Base-by-base conservation (phyloP, 2,329 filamentous ascomycete genomes). In the Thelonectria olida region DNA sequence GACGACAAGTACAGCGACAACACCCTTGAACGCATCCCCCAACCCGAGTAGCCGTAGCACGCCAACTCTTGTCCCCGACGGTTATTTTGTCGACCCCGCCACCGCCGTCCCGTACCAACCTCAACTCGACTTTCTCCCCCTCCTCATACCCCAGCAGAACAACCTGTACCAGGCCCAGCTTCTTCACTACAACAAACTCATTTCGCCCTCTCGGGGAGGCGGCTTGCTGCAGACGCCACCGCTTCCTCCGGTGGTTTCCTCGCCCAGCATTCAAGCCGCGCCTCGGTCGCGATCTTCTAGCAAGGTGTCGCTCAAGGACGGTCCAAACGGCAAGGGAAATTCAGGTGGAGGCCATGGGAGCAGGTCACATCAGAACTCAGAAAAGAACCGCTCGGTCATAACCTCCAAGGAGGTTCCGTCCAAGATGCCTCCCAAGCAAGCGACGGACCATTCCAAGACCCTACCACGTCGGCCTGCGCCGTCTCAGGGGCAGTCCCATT, bases 101-200 rank as follows among this genome's bases (percentile, higher is more conserved):
- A n/a, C n/a, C 63, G 62, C 69, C 58, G 56, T 74, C 42, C 75
- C 76, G 45, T 74, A 77, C 56, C 75, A 81, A 51, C 73, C 80
- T 63, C 80, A 81, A 62, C 70, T 87, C 70, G 84, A 88, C 65
- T 79, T 87, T 61, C 78, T 86, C 25, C 86, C 86, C 34, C 81
- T 87, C 64, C 78, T 88, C 68, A 80, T 88, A 59, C 85, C 85
- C 15, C 86, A 88, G 64, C 85, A 88, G 66, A 79, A 83, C 31
- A 85, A 82, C 41, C 78, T 85, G 65, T 87, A 88, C 75, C 85
- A 89, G 71, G 85, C 85, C 54, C 86, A 88, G 75, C 83, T 90
- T 57, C 81, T 86, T 52, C 83, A 88, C 68, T 90, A 90, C 81
- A 90, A 89, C 75, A 85, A 84, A 72, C 85, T 90, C 73, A 83